Evolutionary conservation across 2,329 filamentous ascomycete species (phyloP).

Genomic region (Atkinsonella hypoxylon): DNA sequence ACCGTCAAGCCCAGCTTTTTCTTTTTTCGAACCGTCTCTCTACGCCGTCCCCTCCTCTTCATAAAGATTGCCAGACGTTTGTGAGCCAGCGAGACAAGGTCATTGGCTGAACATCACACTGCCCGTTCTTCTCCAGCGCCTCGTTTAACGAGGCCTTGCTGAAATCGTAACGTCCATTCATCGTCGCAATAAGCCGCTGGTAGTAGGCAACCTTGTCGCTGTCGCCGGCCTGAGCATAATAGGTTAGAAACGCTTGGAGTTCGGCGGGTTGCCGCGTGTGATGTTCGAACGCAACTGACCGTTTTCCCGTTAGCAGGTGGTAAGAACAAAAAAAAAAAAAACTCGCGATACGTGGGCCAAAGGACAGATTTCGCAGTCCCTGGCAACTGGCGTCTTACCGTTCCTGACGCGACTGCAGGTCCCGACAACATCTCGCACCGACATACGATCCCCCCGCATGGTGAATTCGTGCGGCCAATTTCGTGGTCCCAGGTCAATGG

Average conservation of each 20-base stretch:
- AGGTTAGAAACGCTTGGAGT: conserved; percentile 26
- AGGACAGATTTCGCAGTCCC: neutral
- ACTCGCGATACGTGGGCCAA: neutral
- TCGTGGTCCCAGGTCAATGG: conserved; percentile 47
- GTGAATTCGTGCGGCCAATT: conserved; percentile 58
- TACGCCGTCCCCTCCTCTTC: neutral
- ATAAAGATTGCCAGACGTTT: conserved; percentile 11
- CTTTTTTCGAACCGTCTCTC: neutral
- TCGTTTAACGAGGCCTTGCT: conserved; percentile 47
- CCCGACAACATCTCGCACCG: conserved; percentile 45
- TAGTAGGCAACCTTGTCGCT: conserved; percentile 39
- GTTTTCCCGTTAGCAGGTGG: conserved; percentile 10
- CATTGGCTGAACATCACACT: conserved; percentile 33
- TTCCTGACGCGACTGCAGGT: conserved; percentile 36
- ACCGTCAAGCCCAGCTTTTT: neutral
- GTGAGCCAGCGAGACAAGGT: conserved; percentile 43
- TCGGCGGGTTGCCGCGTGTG: conserved; percentile 27
- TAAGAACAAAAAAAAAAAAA: neutral
- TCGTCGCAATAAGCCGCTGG: conserved; percentile 53
- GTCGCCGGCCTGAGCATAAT: conserved; percentile 35
- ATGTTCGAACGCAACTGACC: conserved; percentile 27
- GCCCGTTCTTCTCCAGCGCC: conserved; percentile 22
- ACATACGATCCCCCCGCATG: conserved; percentile 55
- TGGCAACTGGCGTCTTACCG: conserved; percentile 19
- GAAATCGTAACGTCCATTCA: conserved; percentile 57